Evolutionary conservation across 148 eudicot genomes (phyloP).

Genomic region (Polygonum aviculare): DNA sequence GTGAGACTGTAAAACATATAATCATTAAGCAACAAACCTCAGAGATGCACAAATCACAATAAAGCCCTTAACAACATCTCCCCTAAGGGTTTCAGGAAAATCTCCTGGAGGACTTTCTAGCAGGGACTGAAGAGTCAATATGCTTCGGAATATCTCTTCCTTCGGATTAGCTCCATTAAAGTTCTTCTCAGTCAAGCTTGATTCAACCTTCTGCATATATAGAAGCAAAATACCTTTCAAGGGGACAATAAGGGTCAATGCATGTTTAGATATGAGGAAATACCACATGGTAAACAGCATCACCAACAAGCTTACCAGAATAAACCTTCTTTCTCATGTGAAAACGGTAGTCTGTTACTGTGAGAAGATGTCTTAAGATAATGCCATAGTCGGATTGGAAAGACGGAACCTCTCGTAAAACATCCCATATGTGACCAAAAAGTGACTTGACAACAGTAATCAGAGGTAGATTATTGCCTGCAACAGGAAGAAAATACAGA

Average conservation of each 20-base stretch:
- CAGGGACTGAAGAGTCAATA: conserved; percentile 69
- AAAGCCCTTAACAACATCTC: conserved; percentile 56
- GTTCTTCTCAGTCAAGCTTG: conserved; percentile 41
- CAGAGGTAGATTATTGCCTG: conserved; percentile 55
- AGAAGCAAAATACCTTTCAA: conserved; percentile 61
- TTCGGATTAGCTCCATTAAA: conserved; percentile 38
- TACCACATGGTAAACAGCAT: conserved; percentile 1
- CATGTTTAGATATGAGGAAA: neutral
- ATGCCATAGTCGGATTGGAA: conserved; percentile 84
- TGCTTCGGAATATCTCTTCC: conserved; percentile 66
- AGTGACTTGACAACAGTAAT: conserved; percentile 64
- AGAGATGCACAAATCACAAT: conserved; percentile 44
- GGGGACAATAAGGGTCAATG: neutral
- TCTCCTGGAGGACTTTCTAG: conserved; percentile 97
- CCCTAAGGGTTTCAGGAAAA: conserved; percentile 62
- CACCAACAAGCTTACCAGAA: conserved; percentile 45
- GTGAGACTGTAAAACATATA: neutral
- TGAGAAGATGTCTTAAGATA: conserved; percentile 69
- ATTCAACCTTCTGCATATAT: conserved; percentile 60
- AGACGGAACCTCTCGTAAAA: conserved; percentile 67
- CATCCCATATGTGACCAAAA: conserved; percentile 70
- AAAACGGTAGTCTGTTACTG: conserved; percentile 53
- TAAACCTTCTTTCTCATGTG: conserved; percentile 72
- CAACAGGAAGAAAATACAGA: conserved; percentile 4
- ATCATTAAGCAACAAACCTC: conserved; percentile 31